phyloP scores from a whole-genome alignment of 768 basidiomycete species.

The Rhizopogon roseolus region DNA sequence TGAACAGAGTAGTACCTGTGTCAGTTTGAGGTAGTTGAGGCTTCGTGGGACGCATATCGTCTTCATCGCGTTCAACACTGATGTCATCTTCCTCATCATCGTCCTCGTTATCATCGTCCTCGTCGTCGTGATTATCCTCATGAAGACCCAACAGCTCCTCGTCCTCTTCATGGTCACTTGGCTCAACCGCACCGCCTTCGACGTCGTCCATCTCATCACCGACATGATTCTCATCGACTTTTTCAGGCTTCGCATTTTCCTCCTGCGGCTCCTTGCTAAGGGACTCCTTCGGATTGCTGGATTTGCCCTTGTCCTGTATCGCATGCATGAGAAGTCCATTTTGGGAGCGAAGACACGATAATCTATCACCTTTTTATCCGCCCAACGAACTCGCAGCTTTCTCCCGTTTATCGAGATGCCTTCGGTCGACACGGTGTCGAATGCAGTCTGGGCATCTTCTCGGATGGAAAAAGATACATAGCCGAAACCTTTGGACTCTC shows the following conservation, averaged over 20 bases:
- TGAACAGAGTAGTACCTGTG: constrained; percentile 86
- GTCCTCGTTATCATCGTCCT: constrained; percentile 23
- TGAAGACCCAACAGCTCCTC: constrained; percentile 43
- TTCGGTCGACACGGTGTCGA: constrained; percentile 58
- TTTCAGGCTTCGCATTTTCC: constrained; percentile 26
- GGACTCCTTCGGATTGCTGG: neutral
- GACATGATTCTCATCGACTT: constrained; percentile 25
- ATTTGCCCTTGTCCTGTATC: neutral
- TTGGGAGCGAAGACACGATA: neutral
- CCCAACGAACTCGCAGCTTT: constrained; percentile 73
- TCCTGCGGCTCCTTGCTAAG: constrained; percentile 32
- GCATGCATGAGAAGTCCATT: neutral
- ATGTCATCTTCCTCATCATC: constrained; percentile 21
- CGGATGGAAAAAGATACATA: constrained; percentile 89
- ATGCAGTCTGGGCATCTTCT: constrained; percentile 81
- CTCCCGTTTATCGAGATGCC: constrained; percentile 66
- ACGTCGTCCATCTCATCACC: constrained; percentile 23
- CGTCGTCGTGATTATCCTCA: constrained; percentile 31
- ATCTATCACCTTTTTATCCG: constrained; percentile 62
- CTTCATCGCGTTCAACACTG: constrained; percentile 18
- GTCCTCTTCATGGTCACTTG: constrained; percentile 32
- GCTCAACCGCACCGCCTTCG: constrained; percentile 15
- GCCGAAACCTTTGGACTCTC: constrained; percentile 89
- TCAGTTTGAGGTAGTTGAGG: constrained; percentile 79
- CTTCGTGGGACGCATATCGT: constrained; percentile 45